Conservation (phyloP, 768 basidiomycete species). For the Pisolithus sp. region DNA sequence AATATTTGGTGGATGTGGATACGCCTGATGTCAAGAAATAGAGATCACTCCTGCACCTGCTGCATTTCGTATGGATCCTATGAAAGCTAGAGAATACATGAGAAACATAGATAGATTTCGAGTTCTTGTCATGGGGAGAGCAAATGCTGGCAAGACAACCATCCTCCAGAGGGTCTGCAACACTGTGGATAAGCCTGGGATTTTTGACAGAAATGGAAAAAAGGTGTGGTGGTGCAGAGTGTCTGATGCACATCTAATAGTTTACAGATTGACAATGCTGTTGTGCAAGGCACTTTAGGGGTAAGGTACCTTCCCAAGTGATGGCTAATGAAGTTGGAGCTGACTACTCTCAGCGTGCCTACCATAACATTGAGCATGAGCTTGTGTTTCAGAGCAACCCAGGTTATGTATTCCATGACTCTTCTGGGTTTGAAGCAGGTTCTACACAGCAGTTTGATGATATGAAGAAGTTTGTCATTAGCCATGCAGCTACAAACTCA, state of each 20-base stretch:
- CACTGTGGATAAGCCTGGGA: slow-evolving; percentile 26
- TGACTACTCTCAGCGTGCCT: slow-evolving; percentile 12
- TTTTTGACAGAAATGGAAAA: slow-evolving; percentile 15
- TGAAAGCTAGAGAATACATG: neutral
- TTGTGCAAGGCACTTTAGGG: neutral
- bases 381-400: slow-evolving; percentile 27
- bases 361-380: slow-evolving; percentile 27
- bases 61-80: neutral
- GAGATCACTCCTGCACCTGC: neutral
- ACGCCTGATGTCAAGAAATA: no score
- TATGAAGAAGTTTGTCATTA: slow-evolving; percentile 27
- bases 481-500: slow-evolving; percentile 10
- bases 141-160: slow-evolving; percentile 38
- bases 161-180: slow-evolving; percentile 34
- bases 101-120: slow-evolving; percentile 20
- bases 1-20: no score
- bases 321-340: neutral
- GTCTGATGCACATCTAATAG: neutral
- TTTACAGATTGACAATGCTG: neutral
- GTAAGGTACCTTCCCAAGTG: neutral
- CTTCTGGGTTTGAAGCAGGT: slow-evolving; percentile 35
- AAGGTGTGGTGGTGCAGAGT: slow-evolving; percentile 7
- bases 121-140: slow-evolving; percentile 34
- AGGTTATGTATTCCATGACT: slow-evolving; percentile 37
- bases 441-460: slow-evolving; percentile 20